Base-by-base conservation (phyloP, 306 rosid species). In the Cicer judaicum region DNA sequence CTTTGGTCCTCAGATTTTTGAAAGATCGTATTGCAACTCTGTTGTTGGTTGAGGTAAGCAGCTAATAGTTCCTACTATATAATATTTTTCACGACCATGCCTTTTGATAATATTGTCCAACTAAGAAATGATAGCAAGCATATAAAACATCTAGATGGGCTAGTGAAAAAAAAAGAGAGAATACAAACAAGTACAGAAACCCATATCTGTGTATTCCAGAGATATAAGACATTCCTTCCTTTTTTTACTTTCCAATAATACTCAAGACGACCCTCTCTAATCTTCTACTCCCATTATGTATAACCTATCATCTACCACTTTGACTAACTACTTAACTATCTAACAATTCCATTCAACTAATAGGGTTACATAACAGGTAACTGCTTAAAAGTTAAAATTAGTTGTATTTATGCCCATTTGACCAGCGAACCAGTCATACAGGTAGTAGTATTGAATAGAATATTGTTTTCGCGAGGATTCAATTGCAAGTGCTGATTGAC, bases 21-120 rank as follows among this genome's bases (percentile, higher is more conserved):
- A 92, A 90, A 87, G 98, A 92, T 89, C 92, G 92, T 56, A 83
- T 72, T 77, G 99, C 99, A 4, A 88, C 96, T 59, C 60, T 92
- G 38, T 69, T 95, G 78, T 75, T 95, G 88, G 79, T 88, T 78
- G 98, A 92, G 99, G 98, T 95, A 82, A 54, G 84, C 72, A 76
- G 78, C 75, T 42, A 10, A 40, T 77, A 21, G 47, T 61, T 72
- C 10, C 69, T 29, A 40, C 12, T 48, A 68, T 52, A 18, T 77
- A 68, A 70, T 73, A 11, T 78, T 19, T 84, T 74, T 81, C 7
- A 49, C 16, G 38, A 75, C 7, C 53, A 36, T 64, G 34, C 2
- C 54, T 55, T 78, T 56, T 16, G 57, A 29, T 69, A 52, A 38
- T 29, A 29, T 78, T 63, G 53, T 49, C 18, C 50, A 39, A 8